Conservation (phyloP, 805 yeast species). For the Maudiozyma turicensis region DNA sequence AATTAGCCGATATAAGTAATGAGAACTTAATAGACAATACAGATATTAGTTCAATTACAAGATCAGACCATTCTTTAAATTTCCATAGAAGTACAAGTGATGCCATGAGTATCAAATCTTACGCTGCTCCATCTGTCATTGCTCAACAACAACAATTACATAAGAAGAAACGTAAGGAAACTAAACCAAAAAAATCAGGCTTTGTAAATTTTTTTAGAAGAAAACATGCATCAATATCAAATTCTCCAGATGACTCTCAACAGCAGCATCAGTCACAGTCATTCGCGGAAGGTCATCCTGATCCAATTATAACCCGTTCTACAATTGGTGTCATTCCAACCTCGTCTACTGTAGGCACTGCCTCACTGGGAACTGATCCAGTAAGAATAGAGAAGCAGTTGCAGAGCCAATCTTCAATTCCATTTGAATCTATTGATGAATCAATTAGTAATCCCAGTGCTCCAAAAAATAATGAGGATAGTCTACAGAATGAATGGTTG, state of each 20-base stretch:
- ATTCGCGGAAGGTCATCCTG: not conserved
- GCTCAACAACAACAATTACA: not conserved
- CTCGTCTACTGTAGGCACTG: not conserved
- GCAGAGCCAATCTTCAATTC: not conserved
- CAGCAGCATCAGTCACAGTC: not conserved
- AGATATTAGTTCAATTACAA: not conserved
- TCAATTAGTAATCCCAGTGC: not conserved
- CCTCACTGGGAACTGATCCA: not conserved
- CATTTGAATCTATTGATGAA: not conserved
- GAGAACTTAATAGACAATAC: not conserved
- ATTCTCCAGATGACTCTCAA: not conserved
- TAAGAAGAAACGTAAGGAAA: not conserved
- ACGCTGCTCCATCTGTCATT: not conserved
- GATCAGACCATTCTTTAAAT: not conserved
- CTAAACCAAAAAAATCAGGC: slow-evolving; percentile 15
- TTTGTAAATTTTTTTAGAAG: slow-evolving; percentile 23
- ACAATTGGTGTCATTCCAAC: not conserved
- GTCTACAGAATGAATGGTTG: slow-evolving; percentile 18
- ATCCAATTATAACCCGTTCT: not conserved
- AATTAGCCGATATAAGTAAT: too few relatives aligned
- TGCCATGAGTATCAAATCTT: not conserved
- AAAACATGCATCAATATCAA: slow-evolving; percentile 9
- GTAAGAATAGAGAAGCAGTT: not conserved
- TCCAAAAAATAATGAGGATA: not conserved
- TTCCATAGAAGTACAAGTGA: not conserved